phyloP scores from a whole-genome alignment of 2,329 filamentous ascomycete species.

The Mollisiaceae sp. region DNA sequence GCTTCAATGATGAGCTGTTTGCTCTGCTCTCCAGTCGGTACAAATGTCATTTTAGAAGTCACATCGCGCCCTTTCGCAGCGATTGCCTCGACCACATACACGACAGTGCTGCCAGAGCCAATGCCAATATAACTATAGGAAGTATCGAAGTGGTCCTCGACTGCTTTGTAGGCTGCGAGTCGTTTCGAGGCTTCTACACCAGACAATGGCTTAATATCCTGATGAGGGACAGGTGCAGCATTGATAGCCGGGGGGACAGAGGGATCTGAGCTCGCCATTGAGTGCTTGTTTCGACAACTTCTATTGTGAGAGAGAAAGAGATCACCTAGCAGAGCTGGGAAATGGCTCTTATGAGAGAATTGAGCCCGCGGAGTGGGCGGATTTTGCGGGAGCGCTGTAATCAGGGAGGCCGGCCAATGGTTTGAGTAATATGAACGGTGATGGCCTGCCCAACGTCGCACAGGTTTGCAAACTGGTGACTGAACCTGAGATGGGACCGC shows the following conservation, averaged over 20 bases:
- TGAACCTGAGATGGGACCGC: not conserved
- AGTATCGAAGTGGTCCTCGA: slow-evolving; percentile 71
- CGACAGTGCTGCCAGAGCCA: slow-evolving; percentile 80
- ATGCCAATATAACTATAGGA: slow-evolving; percentile 73
- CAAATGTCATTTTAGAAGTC: slow-evolving; percentile 73
- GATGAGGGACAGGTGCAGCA: slow-evolving; percentile 23
- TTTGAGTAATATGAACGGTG: not conserved
- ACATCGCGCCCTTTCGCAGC: slow-evolving; percentile 60
- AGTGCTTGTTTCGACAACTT: slow-evolving; percentile 12
- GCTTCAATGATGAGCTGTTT: slow-evolving; percentile 83
- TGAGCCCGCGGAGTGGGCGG: slow-evolving; percentile 6
- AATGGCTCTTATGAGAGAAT: not conserved
- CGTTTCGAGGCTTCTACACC: slow-evolving; percentile 76
- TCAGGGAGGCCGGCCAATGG: not conserved
- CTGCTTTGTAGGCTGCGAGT: slow-evolving; percentile 74
- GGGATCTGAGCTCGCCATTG: slow-evolving; percentile 30
- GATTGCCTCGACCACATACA: slow-evolving; percentile 86
- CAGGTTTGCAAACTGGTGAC: not conserved
- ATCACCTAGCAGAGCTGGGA: not conserved
- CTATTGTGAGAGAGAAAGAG: not conserved
- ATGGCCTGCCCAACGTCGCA: slow-evolving; percentile 1
- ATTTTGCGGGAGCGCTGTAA: not conserved
- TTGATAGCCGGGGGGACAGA: slow-evolving; percentile 24
- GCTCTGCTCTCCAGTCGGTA: slow-evolving; percentile 78
- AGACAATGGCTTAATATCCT: slow-evolving; percentile 29